These are phyloP conservation scores for Dillenia turbinata DNA, from an alignment of 164 flowering plant genomes.

Conservation along the genomic window DNA sequence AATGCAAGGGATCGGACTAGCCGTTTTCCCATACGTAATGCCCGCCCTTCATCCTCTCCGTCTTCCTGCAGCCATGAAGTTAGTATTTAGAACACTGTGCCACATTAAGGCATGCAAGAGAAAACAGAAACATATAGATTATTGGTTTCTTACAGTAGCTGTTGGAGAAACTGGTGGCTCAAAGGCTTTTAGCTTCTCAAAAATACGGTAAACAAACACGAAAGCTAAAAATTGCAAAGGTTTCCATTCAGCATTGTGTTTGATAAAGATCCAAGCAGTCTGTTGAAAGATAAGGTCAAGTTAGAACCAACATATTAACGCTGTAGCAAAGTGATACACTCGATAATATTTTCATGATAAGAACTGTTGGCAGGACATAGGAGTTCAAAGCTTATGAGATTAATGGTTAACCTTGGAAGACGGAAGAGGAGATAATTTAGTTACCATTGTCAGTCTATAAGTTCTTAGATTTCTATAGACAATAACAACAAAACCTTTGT, in stretches of 20 bases:
- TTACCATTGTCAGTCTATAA: no score
- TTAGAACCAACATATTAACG: conserved; percentile 1
- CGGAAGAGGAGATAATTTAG: no score
- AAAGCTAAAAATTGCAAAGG: conserved; percentile 84
- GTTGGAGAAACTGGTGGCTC: conserved; percentile 79
- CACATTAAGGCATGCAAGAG: not conserved
- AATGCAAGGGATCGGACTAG: conserved; percentile 76
- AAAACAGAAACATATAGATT: not conserved
- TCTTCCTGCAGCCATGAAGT: conserved; percentile 64
- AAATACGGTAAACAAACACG: conserved; percentile 83
- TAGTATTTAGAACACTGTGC: conserved; percentile 6
- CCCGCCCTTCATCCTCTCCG: conserved; percentile 86
- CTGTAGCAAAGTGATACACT: not conserved
- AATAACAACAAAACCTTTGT: no score
- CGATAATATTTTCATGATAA: no score
- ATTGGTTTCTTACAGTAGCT: conserved; percentile 35
- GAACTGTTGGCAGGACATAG: no score
- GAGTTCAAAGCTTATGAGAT: no score
- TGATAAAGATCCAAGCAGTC: conserved; percentile 76
- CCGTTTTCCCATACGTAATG: conserved; percentile 83
- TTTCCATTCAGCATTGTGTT: conserved; percentile 78
- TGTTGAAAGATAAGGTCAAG: conserved; percentile 35
- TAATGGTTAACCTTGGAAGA: no score
- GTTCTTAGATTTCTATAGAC: no score
- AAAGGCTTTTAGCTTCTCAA: conserved; percentile 82